Conservation (phyloP, 176 grass and related monocot genomes). For the Cenchrus fungigraminus region DNA sequence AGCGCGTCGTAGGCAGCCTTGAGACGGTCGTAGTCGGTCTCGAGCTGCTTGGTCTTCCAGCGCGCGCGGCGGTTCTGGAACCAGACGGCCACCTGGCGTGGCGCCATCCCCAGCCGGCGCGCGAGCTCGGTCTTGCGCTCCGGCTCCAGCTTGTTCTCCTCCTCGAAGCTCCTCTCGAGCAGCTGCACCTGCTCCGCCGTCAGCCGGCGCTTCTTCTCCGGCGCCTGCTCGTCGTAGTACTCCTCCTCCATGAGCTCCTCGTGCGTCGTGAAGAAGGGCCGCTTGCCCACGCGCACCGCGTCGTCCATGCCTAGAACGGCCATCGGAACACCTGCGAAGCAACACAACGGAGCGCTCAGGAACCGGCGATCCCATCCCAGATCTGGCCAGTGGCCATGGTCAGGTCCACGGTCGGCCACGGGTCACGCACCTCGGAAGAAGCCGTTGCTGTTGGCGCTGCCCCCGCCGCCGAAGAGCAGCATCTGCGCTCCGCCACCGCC, state of each 20-base stretch:
- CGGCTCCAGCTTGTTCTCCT: slow-evolving; percentile 92
- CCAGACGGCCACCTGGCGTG: slow-evolving; percentile 92
- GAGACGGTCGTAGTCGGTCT: slow-evolving; percentile 82
- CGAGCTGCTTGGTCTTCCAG: slow-evolving; percentile 96
- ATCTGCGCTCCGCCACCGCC: slow-evolving; percentile 48
- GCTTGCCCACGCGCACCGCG: slow-evolving; percentile 39
- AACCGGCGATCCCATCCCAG: slow-evolving; percentile 3
- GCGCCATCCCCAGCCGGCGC: slow-evolving; percentile 75
- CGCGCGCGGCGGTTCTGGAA: slow-evolving; percentile 95
- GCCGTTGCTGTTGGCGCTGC: slow-evolving; percentile 49
- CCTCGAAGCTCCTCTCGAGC: slow-evolving; percentile 80
- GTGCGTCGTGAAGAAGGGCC: slow-evolving; percentile 80
- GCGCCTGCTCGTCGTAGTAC: slow-evolving; percentile 94
- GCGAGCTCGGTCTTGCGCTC: slow-evolving; percentile 90
- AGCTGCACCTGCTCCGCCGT: slow-evolving; percentile 76
- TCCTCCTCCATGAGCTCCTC: slow-evolving; percentile 90
- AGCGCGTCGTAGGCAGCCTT: slow-evolving; percentile 75
- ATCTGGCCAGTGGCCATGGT: slow-evolving; percentile 16
- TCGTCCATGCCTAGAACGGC: slow-evolving; percentile 60
- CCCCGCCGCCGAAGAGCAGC: slow-evolving; percentile 71
- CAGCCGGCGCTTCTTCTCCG: slow-evolving; percentile 90
- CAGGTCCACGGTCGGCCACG: background rate
- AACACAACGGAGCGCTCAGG: background rate
- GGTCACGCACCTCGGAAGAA: slow-evolving; percentile 54
- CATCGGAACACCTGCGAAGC: slow-evolving; percentile 53